Evolutionary conservation across 2,329 filamentous ascomycete species (phyloP).

Genomic region (Botryotinia convoluta): DNA sequence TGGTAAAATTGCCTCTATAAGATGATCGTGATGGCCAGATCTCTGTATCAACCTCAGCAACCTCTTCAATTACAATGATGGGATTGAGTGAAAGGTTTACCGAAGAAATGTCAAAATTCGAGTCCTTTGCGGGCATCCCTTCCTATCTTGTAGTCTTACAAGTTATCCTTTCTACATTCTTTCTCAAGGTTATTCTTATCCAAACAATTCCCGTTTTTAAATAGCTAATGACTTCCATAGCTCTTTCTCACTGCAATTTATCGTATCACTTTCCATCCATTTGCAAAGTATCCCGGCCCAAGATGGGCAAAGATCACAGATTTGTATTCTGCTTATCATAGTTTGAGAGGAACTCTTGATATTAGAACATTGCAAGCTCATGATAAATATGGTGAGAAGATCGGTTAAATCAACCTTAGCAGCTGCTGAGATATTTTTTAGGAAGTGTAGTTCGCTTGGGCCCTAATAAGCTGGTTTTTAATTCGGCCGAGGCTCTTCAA

Average conservation of each 20-base stretch:
- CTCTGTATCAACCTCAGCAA: too few relatives aligned
- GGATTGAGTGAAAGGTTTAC: too few relatives aligned
- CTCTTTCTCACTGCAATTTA: neutral
- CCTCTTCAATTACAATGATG: too few relatives aligned
- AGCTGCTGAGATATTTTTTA: neutral
- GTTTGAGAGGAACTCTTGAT: neutral
- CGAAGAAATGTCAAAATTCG: too few relatives aligned
- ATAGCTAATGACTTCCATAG: neutral
- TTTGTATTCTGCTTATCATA: neutral
- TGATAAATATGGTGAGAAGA: neutral
- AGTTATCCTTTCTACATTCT: too few relatives aligned
- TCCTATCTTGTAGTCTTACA: too few relatives aligned
- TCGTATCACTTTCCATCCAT: neutral
- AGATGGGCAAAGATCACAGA: neutral
- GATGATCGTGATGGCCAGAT: too few relatives aligned
- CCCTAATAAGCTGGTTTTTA: neutral
- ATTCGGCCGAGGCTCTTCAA: neutral
- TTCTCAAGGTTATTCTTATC: neutral
- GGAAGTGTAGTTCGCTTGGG: neutral
- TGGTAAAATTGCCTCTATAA: too few relatives aligned
- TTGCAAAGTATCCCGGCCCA: neutral
- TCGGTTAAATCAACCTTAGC: neutral
- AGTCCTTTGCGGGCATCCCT: too few relatives aligned
- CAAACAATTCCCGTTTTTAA: fast-evolving
- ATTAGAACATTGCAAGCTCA: neutral